Conservation (phyloP, 1,284 basidiomycete genomes). For the Cystobasidium slooffiae region DNA sequence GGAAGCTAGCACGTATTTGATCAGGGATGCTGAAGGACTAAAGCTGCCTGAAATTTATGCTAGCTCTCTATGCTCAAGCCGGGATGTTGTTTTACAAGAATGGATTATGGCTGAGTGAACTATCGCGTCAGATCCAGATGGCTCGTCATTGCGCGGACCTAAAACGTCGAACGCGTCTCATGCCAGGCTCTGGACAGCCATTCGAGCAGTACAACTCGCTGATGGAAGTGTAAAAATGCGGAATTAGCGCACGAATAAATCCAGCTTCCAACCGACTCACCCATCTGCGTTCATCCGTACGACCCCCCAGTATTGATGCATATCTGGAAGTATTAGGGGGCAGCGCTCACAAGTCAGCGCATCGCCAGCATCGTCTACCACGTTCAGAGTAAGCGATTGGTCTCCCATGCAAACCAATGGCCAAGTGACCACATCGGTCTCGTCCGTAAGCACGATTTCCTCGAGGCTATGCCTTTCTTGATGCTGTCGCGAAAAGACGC, state of each 20-base stretch:
- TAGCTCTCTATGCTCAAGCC: too few relatives aligned
- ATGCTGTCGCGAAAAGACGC: too few relatives aligned
- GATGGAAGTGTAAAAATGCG: neutral
- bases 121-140: too few relatives aligned
- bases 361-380: neutral
- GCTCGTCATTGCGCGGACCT: neutral
- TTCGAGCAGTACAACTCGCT: conserved; percentile 27
- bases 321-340: conserved; percentile 19
- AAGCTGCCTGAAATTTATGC: too few relatives aligned
- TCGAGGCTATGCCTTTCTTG: neutral
- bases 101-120: too few relatives aligned
- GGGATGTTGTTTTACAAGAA: too few relatives aligned
- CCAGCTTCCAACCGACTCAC: neutral
- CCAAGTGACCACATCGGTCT: neutral
- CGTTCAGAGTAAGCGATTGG: neutral
- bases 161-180: conserved; percentile 11
- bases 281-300: conserved; percentile 3
- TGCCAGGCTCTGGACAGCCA: conserved; percentile 30
- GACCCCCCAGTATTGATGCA: conserved; percentile 26
- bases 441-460: neutral
- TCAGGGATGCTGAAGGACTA: too few relatives aligned
- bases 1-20: too few relatives aligned
- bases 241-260: neutral
- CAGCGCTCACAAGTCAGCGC: conserved; percentile 6
- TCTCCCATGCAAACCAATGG: neutral